These are phyloP conservation scores for Tetrapisispora phaffii DNA, from an alignment of 805 yeast genomes.

Conservation along the genomic window DNA sequence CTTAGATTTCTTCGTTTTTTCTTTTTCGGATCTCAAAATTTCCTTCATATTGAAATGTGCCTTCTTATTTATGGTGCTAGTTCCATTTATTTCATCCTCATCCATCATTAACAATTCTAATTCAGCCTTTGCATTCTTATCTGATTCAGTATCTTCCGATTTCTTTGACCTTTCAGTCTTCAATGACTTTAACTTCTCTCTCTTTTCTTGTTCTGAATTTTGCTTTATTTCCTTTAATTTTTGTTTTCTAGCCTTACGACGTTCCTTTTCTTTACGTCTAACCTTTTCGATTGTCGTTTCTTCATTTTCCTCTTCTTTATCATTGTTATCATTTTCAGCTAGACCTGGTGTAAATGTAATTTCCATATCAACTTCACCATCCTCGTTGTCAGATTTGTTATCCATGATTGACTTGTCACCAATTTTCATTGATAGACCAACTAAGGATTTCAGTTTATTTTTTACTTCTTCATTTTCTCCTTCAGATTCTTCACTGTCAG, in stretches of 20 bases:
- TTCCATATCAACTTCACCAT: conserved; percentile 81
- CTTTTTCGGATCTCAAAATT: conserved; percentile 62
- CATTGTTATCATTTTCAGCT: conserved; percentile 32
- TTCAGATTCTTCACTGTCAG: conserved; percentile 51
- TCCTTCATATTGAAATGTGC: conserved; percentile 78
- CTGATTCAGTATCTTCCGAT: conserved; percentile 24
- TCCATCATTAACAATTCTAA: conserved; percentile 35
- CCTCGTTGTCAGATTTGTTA: conserved; percentile 36
- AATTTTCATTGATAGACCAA: conserved; percentile 33
- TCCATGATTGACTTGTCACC: conserved; percentile 33
- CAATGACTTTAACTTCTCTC: conserved; percentile 31
- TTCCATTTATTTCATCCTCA: conserved; percentile 44
- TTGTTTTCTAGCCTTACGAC: conserved; percentile 77
- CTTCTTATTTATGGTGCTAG: conserved; percentile 28
- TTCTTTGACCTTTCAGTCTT: conserved; percentile 18
- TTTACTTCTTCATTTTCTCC: conserved; percentile 36
- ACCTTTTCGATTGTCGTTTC: conserved; percentile 72
- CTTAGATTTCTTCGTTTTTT: conserved; percentile 40
- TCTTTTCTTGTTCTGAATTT: conserved; percentile 42
- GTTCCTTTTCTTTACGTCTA: conserved; percentile 83
- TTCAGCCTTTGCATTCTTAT: conserved; percentile 48
- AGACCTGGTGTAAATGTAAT: conserved; percentile 90
- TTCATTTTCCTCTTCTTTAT: conserved; percentile 34
- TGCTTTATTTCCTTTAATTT: conserved; percentile 53
- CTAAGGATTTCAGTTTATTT: conserved; percentile 53